Evolutionary conservation across 495 filamentous ascomycete genomes (phyloP).

Genomic region (Baudoinia panamericana): DNA sequence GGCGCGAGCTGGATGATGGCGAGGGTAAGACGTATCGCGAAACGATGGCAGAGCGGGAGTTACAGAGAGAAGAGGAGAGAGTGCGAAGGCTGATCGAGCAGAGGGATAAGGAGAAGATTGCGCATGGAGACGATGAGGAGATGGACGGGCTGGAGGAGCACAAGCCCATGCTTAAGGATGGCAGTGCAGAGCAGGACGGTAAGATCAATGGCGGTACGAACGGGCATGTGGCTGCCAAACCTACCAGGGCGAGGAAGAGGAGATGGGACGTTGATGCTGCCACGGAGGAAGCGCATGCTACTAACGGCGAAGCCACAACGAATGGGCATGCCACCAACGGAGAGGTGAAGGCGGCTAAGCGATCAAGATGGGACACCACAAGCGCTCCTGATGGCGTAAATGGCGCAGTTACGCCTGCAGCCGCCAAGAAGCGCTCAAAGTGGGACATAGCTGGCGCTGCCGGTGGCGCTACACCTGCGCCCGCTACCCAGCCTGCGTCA

Average conservation of each 20-base stretch:
- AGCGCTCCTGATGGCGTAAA: constrained; percentile 29
- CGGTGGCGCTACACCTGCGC: constrained; percentile 63
- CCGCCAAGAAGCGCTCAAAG: constrained; percentile 60
- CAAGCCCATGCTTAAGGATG: constrained; percentile 57
- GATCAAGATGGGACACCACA: constrained; percentile 83
- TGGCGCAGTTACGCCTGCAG: constrained; percentile 21
- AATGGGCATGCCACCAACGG: constrained; percentile 34
- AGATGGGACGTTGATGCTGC: constrained; percentile 85
- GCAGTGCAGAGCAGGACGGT: constrained; percentile 55
- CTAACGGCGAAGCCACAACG: constrained; percentile 28
- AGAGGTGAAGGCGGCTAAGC: constrained; percentile 42
- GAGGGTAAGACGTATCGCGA: constrained; percentile 76
- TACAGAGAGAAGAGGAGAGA: constrained; percentile 90
- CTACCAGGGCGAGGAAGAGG: constrained; percentile 52
- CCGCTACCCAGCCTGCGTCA: constrained; percentile 52
- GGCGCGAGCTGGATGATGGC: constrained; percentile 59
- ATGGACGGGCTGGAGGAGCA: constrained; percentile 40
- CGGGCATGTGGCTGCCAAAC: constrained; percentile 55
- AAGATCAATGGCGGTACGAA: constrained; percentile 47
- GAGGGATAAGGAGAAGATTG: constrained; percentile 59
- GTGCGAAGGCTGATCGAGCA: constrained; percentile 71
- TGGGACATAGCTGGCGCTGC: constrained; percentile 76
- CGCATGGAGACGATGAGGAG: constrained; percentile 39
- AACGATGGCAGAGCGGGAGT: constrained; percentile 77
- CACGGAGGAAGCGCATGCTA: constrained; percentile 34